These are phyloP conservation scores for Hemerocallis citrina DNA, from an alignment of 106 monocot species.

Conservation along the genomic window DNA sequence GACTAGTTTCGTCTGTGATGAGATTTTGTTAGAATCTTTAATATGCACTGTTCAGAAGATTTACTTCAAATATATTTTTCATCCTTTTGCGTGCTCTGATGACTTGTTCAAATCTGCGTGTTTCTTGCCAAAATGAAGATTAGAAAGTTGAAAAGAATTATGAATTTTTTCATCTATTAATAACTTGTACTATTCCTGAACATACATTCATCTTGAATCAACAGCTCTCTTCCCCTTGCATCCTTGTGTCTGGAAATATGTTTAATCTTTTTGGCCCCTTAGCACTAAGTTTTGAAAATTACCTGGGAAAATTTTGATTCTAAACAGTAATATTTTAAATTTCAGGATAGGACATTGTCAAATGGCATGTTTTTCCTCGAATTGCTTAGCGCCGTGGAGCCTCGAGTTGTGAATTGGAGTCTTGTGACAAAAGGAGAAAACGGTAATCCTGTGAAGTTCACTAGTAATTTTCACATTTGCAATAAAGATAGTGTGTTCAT, in stretches of 20 bases:
- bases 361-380: slow-evolving; percentile 75
- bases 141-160: not conserved
- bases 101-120: not conserved
- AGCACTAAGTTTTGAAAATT: not conserved
- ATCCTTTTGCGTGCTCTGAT: not conserved
- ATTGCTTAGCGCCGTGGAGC: slow-evolving; percentile 66
- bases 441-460: slow-evolving; percentile 32
- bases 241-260: not conserved
- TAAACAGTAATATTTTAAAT: slow-evolving; percentile 6
- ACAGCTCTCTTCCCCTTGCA: not conserved
- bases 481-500: too few relatives aligned
- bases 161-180: not conserved
- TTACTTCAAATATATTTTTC: not conserved
- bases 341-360: slow-evolving; percentile 72
- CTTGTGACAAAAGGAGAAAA: slow-evolving; percentile 71
- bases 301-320: not conserved
- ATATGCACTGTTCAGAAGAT: too few relatives aligned
- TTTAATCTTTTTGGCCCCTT: not conserved
- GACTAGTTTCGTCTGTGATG: too few relatives aligned
- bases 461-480: too few relatives aligned
- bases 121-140: not conserved
- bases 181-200: not conserved
- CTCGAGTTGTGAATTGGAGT: slow-evolving; percentile 76
- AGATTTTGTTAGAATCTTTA: too few relatives aligned
- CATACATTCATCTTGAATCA: not conserved